Base-by-base conservation (phyloP, 257 asterid species). In the Haberlea rhodopensis region DNA sequence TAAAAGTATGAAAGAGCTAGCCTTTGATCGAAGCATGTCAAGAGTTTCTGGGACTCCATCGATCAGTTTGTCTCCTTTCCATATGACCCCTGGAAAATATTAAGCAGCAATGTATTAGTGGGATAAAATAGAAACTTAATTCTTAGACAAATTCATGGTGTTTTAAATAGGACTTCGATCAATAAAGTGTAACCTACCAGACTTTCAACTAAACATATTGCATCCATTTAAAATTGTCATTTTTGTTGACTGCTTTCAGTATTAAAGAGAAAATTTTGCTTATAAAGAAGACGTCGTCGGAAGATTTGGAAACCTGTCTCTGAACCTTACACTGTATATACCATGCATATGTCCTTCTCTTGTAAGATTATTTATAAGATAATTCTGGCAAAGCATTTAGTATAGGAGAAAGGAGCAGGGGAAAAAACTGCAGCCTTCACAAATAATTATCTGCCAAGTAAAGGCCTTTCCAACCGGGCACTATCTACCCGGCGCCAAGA, bases 21-120 rank as follows among this genome's bases (percentile, higher is more conserved):
- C 99, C 96, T 84, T 92, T 66, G 94, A 70, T 34, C 99, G 83
- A 69, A 92, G 97, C 88, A 92, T 62, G 81, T 89, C 99, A 53
- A 92, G 94, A 58, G 99, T 92, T 79, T 92, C 99, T 18, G 99
- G 99, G 66, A 92, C 99, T 53, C 99, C 97, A 59, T 87, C 97
- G 27, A 92, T 92, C 59, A 92, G 78, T 67, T 85, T 92, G 71
- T 92, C 99, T 57, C 99, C 99, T 71, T 92, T 92, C 99, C 99
- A 92, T 60, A 92, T 84, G 53, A 92, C 99, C 66, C 99, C 99
- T 94, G 82, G 16, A 80, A 65, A 75, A 53, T 8, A 54, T 57
- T 4, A 73, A 66, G 62, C 60, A 65, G 56, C 63, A 27, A 55
- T 45, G 52, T 22, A 2, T 8, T 18, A 6, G 16, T 6, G 28